Percentiles rank a stretch among this genome's conserved stretches.
Evolutionary conservation across 257 asterid genomes (phyloP).

Genomic region (Rauvolfia tetraphylla): DNA sequence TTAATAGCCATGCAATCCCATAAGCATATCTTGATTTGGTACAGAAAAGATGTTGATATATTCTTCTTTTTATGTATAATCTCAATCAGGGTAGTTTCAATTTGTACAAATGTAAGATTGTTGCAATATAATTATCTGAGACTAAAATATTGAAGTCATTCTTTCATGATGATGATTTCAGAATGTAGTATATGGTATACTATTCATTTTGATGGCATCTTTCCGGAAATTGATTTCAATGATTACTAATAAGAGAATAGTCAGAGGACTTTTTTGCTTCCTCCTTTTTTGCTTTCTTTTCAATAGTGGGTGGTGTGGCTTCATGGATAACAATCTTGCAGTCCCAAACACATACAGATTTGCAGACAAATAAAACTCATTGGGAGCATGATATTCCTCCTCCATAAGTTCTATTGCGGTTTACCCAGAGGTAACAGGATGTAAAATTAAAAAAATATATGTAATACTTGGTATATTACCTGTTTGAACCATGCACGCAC

Average conservation of each 20-base stretch:
- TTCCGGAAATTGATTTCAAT: neutral
- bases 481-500: slow-evolving; percentile 90
- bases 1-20: no score
- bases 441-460: neutral
- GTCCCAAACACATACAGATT: neutral
- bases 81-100: neutral
- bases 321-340: neutral
- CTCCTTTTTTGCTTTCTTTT: no score
- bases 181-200: neutral
- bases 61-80: neutral
- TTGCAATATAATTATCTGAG: neutral
- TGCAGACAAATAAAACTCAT: neutral
- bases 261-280: no score
- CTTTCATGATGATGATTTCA: neutral
- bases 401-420: neutral
- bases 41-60: neutral
- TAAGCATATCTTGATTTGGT: no score
- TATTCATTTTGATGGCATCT: neutral
- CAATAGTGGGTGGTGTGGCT: neutral
- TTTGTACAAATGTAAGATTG: neutral
- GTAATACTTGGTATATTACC: slow-evolving; percentile 35
- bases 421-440: neutral
- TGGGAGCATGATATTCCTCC: neutral
- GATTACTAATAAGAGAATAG: neutral
- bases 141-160: neutral